phyloP scores from a whole-genome alignment of 2,329 filamentous ascomycete genomes.

The Colletotrichum limetticola region DNA sequence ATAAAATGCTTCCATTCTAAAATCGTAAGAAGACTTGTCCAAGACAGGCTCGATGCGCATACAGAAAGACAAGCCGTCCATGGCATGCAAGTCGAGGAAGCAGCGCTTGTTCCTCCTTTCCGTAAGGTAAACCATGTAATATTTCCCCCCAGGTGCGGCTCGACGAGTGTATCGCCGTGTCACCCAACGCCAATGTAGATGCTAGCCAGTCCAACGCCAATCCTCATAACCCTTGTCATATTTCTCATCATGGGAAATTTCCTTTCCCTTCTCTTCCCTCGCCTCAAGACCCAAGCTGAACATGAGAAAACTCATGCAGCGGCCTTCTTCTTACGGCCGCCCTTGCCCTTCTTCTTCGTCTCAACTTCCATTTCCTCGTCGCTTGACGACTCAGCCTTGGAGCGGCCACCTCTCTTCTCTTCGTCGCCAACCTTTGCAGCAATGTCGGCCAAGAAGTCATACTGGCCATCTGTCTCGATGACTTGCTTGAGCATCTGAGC shows the following conservation, averaged over 20 bases:
- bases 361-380: constrained; percentile 61
- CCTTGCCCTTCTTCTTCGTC: constrained; percentile 59
- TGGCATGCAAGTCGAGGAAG: constrained; percentile 30
- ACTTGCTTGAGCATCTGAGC: constrained; percentile 93
- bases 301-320: constrained; percentile 31
- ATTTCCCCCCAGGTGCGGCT: constrained; percentile 18
- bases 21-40: constrained; percentile 8
- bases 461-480: constrained; percentile 87
- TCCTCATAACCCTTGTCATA: constrained; percentile 32
- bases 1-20: constrained; percentile 21
- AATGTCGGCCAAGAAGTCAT: constrained; percentile 93
- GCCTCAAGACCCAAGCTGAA: background rate
- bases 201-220: constrained; percentile 41
- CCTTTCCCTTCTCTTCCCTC: background rate
- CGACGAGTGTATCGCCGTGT: constrained; percentile 28
- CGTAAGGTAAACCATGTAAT: constrained; percentile 21
- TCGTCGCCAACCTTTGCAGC: constrained; percentile 79
- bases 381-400: constrained; percentile 63
- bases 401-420: constrained; percentile 58
- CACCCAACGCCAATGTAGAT: constrained; percentile 42
- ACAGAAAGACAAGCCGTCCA: constrained; percentile 29
- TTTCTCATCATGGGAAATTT: constrained; percentile 30
- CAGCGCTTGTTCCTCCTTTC: constrained; percentile 31
- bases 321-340: constrained; percentile 62
- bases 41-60: constrained; percentile 21